Percentiles rank a stretch among this genome's conserved stretches.
Evolutionary conservation across 108 stramenopile species (phyloP).

Genomic region (Skeletonema costatum): DNA sequence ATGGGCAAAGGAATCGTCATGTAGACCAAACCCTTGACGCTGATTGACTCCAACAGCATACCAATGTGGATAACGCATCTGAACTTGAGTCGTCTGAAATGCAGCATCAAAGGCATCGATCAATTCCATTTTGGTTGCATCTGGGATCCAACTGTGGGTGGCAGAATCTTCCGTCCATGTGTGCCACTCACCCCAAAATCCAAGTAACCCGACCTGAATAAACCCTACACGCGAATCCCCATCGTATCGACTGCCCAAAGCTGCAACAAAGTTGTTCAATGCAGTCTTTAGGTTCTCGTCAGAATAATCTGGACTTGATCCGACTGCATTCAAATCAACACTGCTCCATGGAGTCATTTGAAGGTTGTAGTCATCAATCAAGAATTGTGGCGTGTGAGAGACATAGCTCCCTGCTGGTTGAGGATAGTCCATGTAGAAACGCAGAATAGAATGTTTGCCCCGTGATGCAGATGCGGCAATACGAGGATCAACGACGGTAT

Average conservation of each 20-base stretch:
- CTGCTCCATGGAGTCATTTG: background rate
- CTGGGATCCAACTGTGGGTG: background rate
- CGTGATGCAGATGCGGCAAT: background rate
- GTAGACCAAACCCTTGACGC: background rate
- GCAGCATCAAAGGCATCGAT: background rate
- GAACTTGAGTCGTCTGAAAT: background rate
- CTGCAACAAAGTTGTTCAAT: background rate
- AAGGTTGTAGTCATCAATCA: background rate
- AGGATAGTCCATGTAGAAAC: background rate
- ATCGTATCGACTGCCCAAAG: background rate
- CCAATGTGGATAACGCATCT: background rate
- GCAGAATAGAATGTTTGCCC: background rate
- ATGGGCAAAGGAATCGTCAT: background rate
- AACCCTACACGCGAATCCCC: background rate
- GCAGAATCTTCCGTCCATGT: background rate
- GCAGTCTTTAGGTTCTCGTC: background rate
- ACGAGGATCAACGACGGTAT: background rate
- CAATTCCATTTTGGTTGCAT: background rate
- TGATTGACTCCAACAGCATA: background rate
- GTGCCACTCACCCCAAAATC: background rate
- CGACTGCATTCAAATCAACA: background rate
- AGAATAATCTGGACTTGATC: background rate
- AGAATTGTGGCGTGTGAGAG: background rate
- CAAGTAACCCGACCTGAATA: background rate
- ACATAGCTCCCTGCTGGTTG: background rate